Base-by-base conservation (phyloP, 768 basidiomycete species). In the Collybiopsis luxurians region DNA sequence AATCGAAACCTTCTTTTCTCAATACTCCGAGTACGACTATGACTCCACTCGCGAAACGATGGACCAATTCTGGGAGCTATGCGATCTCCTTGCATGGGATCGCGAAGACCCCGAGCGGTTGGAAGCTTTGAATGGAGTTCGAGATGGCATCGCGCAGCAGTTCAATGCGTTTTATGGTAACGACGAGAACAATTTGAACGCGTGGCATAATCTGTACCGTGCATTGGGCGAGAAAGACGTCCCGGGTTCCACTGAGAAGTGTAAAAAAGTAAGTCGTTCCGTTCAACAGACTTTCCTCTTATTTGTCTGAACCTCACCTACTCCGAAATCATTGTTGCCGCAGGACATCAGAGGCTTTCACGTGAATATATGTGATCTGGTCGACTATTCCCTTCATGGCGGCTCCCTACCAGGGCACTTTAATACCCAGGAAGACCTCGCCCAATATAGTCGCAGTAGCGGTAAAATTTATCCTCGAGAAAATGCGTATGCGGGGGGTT, bases 301-400 rank as follows among this genome's bases (percentile, higher is more conserved):
- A n/a, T n/a, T n/a, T n/a, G n/a, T n/a, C n/a, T n/a, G n/a, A n/a
- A n/a, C n/a, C n/a, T n/a, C n/a, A n/a, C n/a, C n/a, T n/a, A n/a
- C n/a, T n/a, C n/a, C n/a, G n/a, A n/a, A n/a, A n/a, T n/a, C n/a
- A n/a, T n/a, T n/a, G n/a, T n/a, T n/a, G 28, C 34, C 26, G 6
- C 38, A 74, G 73, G 64, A 61, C 3, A 68, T 76, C 5, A 40
- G 53, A 13, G 50, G 49, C 12, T 68, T 65, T 0, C 68, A 74
- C 53, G 75, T 77, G 39, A 78, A 78, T 58, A 62, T 77, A 17
- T 69, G 76, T 3, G 76, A 78, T 56, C 58, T 78, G 9, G 63
- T 73, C 9, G 69, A 75, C 51, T 58, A 56, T 5, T 48, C 39
- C 2, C 55, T 53, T 2, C 58, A 61, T 4, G 30, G 42, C 10